These are phyloP conservation scores for Colletotrichum sp. DNA, from an alignment of 2,329 filamentous ascomycete species.

Conservation along the genomic window DNA sequence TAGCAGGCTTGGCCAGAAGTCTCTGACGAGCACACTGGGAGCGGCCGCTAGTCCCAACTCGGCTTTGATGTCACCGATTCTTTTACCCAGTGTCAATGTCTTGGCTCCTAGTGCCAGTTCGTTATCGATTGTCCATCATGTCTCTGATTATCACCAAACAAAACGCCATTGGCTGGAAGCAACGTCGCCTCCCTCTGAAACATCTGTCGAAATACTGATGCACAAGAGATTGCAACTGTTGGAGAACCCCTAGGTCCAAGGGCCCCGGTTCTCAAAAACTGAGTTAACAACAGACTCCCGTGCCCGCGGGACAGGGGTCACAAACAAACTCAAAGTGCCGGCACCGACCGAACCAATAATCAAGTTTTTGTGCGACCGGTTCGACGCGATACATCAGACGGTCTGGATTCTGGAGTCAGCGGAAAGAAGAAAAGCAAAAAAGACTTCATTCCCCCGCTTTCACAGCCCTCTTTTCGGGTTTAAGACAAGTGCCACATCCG, in stretches of 20 bases:
- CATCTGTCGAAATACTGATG: neutral
- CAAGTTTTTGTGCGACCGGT: neutral
- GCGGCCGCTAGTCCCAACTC: neutral
- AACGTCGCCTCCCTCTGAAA: neutral
- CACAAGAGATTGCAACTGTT: neutral
- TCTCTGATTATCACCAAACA: neutral
- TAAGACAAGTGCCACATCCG: neutral
- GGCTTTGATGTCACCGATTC: neutral
- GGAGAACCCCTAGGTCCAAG: neutral
- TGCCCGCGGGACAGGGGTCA: neutral
- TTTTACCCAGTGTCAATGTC: neutral
- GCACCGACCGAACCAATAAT: slow-evolving; percentile 2
- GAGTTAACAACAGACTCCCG: neutral
- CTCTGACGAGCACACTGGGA: slow-evolving; percentile 2
- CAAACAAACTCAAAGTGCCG: neutral
- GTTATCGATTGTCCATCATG: neutral
- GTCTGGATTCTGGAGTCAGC: slow-evolving; percentile 3
- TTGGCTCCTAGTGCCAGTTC: neutral
- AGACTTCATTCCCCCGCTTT: neutral
- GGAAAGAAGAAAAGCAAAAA: neutral
- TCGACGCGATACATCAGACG: slow-evolving; percentile 9
- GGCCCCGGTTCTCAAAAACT: neutral
- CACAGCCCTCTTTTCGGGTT: slow-evolving; percentile 11
- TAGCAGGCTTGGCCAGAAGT: slow-evolving; percentile 6
- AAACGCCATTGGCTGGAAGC: neutral